Conservation (phyloP, 73 alveolate species). For the Tetrahymena elliotti region DNA sequence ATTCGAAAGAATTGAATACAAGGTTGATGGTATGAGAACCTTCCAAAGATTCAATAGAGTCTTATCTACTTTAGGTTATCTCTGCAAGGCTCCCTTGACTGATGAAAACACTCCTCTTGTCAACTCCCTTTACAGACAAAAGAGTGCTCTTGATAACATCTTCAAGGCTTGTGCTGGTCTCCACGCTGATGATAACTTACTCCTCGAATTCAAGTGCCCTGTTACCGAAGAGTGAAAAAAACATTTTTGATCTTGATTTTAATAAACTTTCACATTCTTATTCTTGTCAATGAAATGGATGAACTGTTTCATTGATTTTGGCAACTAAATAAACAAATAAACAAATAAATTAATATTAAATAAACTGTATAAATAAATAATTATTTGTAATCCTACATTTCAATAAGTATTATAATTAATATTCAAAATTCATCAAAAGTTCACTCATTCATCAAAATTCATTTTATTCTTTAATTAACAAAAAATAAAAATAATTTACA, state of each 20-base stretch:
- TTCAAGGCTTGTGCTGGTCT: slow-evolving; percentile 42
- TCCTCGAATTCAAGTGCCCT: not conserved
- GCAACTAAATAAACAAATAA: not conserved
- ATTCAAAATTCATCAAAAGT: not conserved
- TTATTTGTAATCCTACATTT: not conserved
- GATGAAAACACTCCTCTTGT: slow-evolving; percentile 20
- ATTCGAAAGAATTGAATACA: slow-evolving; percentile 66
- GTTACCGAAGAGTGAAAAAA: not conserved
- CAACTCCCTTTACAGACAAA: slow-evolving; percentile 33
- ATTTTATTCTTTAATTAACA: too few species aligned
- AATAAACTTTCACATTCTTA: not conserved
- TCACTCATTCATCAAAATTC: not conserved
- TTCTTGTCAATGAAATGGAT: not conserved
- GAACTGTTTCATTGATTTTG: not conserved
- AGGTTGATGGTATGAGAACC: slow-evolving; percentile 11
- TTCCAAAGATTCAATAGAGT: slow-evolving; percentile 35
- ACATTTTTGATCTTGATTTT: not conserved
- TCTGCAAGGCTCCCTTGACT: slow-evolving; percentile 38
- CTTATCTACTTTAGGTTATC: slow-evolving; percentile 16
- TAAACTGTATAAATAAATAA: too few species aligned
- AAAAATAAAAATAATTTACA: too few species aligned
- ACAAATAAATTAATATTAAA: not conserved
- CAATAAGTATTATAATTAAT: not conserved
- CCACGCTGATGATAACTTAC: slow-evolving; percentile 27
- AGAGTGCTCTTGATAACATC: slow-evolving; percentile 28